Base-by-base conservation (phyloP, 257 asterid species). In the Solanum clarkiae region DNA sequence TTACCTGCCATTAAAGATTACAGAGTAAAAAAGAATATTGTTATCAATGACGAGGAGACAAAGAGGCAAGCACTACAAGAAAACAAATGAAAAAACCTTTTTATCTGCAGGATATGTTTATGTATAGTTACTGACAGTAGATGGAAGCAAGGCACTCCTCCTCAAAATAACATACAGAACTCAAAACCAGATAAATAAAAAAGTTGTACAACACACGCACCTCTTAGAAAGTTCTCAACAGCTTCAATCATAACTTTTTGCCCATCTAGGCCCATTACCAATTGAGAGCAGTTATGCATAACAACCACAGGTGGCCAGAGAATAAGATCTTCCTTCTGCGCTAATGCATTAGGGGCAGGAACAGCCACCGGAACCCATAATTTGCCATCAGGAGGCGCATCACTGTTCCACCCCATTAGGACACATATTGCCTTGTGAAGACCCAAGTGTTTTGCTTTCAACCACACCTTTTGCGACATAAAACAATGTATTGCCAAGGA, bases 351-450 rank as follows among this genome's bases (percentile, higher is more conserved):
- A 62, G 79, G 70, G 69, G 53, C 69, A 59, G 88, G 85, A 89
- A 89, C 66, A 54, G 59, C 77, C 82, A 80, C 79, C 10, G 90
- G 90, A 56, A 17, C 9, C 68, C 75, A 84, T 68, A 88, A 44
- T 66, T 59, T 75, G 40, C 72, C 84, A 17, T 84, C 88, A 22
- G 85, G 80, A 14, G 84, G 87, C 55, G 74, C 90, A 75, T 60
- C 86, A 74, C 63, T 84, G 72, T 74, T 83, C 90, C 91, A 89
- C 22, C 87, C 91, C 85, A 89, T 88, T 44, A 89, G 86, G 71
- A 86, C 87, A 87, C 91, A 89, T 80, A 89, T 87, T 86, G 91
- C 90, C 79, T 72, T 87, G 90, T 80, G 87, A 84, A 89, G 91
- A 69, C 91, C 91, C 87, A 87, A 84, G 82, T 89, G 91, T 16